phyloP scores from a whole-genome alignment of 805 yeast genomes.

The Candida nitratophila region DNA sequence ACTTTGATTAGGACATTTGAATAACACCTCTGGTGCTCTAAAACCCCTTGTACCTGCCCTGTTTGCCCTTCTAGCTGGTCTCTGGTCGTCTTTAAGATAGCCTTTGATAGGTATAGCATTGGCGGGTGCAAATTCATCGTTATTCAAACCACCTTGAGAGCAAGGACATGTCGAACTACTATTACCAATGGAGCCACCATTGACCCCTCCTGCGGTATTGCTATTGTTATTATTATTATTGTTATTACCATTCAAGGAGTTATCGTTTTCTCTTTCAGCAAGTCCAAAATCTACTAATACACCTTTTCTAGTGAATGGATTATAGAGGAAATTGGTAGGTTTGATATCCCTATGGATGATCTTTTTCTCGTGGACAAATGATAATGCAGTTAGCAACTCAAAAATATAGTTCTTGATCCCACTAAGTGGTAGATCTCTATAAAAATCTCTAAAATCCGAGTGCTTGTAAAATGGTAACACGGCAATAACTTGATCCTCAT shows the following conservation, averaged over 20 bases:
- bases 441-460: conserved; percentile 83
- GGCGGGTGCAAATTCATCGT: conserved; percentile 24
- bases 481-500: conserved; percentile 88
- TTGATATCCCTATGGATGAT: conserved; percentile 92
- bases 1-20: conserved; percentile 79
- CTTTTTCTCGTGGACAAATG: conserved; percentile 67
- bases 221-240: conserved; percentile 7
- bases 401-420: conserved; percentile 79
- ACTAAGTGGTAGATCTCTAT: conserved; percentile 66
- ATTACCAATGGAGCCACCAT: no score
- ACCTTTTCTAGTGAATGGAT: conserved; percentile 61
- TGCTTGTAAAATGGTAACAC: conserved; percentile 88
- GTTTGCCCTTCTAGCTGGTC: conserved; percentile 89
- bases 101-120: conserved; percentile 44
- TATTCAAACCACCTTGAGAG: conserved; percentile 28
- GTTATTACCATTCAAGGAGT: no score
- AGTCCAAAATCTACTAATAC: conserved; percentile 89
- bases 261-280: conserved; percentile 56
- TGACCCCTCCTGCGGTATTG: no score
- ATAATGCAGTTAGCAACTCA: conserved; percentile 71
- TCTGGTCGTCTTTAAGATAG: conserved; percentile 77
- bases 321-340: conserved; percentile 64
- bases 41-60: conserved; percentile 96
- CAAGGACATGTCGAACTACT: conserved; percentile 48
- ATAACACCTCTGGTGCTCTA: conserved; percentile 87